phyloP scores from a whole-genome alignment of 1,284 basidiomycete genomes.

The Ceratobasidium theobromae region DNA sequence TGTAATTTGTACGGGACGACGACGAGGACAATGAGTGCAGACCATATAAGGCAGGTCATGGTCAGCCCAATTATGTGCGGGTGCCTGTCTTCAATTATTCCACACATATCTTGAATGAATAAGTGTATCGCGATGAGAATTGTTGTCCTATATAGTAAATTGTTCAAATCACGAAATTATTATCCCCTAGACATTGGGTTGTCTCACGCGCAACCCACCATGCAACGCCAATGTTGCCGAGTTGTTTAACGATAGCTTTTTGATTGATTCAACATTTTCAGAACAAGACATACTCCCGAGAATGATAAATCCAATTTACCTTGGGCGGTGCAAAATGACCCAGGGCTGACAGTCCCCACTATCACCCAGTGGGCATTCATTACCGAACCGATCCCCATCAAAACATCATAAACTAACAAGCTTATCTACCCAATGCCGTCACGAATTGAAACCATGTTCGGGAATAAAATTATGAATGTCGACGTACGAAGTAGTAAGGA shows the following conservation, averaged over 20 bases:
- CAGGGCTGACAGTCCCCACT: slow-evolving; percentile 43
- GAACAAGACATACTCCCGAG: background rate
- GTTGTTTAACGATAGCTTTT: background rate
- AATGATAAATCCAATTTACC: slow-evolving; percentile 39
- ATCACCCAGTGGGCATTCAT: slow-evolving; percentile 49
- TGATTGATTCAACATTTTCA: background rate
- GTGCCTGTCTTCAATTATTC: background rate
- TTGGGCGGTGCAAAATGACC: slow-evolving; percentile 48
- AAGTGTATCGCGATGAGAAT: background rate
- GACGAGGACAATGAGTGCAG: background rate
- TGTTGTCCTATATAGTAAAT: background rate
- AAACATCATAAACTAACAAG: slow-evolving; percentile 48
- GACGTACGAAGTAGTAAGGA: background rate
- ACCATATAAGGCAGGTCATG: background rate
- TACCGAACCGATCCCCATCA: slow-evolving; percentile 49
- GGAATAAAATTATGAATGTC: too few relatives aligned
- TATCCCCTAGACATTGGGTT: too few relatives aligned
- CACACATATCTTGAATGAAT: background rate
- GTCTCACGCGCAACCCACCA: too few relatives aligned
- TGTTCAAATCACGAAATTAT: background rate
- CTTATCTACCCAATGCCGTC: background rate
- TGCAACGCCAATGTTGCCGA: background rate
- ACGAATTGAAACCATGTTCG: slow-evolving; percentile 43
- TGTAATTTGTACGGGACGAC: background rate
- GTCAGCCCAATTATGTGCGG: background rate